phyloP scores from a whole-genome alignment of 2,329 filamentous ascomycete genomes.

The Pseudogymnoascus sp. region DNA sequence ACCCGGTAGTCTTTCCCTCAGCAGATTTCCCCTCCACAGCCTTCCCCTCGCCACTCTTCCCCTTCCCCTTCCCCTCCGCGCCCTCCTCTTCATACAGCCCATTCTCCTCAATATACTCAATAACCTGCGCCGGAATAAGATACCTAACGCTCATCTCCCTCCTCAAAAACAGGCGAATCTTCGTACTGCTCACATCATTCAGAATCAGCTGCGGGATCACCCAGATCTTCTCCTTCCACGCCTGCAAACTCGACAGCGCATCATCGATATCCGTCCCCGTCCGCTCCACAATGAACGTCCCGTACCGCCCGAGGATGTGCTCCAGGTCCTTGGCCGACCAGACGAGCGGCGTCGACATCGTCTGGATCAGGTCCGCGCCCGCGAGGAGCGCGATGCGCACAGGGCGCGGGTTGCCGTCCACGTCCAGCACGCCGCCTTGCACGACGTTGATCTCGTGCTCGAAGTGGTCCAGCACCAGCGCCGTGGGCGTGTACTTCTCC shows the following conservation, averaged over 20 bases:
- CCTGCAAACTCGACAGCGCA: conserved; percentile 70
- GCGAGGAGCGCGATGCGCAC: conserved; percentile 70
- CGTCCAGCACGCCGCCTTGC: conserved; percentile 61
- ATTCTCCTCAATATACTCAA: conserved; percentile 63
- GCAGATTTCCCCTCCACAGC: background rate
- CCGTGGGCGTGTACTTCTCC: conserved; percentile 78
- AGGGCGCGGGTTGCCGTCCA: conserved; percentile 56
- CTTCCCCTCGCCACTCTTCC: conserved; percentile 9
- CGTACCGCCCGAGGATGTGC: conserved; percentile 71
- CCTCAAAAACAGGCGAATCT: conserved; percentile 73
- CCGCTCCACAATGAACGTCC: conserved; percentile 79
- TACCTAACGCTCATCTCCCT: conserved; percentile 78
- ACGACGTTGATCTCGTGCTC: conserved; percentile 80
- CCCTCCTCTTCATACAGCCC: conserved; percentile 50
- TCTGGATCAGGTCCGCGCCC: conserved; percentile 67
- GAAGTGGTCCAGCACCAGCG: conserved; percentile 83
- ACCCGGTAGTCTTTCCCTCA: background rate
- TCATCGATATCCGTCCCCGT: conserved; percentile 83
- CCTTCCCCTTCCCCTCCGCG: conserved; percentile 19
- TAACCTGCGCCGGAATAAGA: conserved; percentile 63
- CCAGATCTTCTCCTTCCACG: conserved; percentile 78
- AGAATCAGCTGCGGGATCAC: conserved; percentile 84
- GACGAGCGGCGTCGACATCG: conserved; percentile 59
- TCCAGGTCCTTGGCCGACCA: conserved; percentile 82
- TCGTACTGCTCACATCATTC: conserved; percentile 73